Base-by-base conservation (phyloP, 179 eudicot species). In the Beta corolliflora region DNA sequence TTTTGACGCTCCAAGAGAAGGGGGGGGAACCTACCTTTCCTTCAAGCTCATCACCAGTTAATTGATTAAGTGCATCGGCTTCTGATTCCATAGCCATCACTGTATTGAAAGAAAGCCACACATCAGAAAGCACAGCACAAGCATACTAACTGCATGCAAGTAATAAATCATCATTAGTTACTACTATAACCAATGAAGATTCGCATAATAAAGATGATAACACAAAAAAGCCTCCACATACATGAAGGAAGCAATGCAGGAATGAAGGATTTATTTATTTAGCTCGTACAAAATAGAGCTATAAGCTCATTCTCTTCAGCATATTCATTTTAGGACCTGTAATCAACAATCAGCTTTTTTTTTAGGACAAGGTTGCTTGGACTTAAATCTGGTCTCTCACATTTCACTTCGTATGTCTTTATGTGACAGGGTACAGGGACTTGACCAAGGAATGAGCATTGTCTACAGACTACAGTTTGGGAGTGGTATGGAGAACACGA, bases 51-150 rank as follows among this genome's bases (percentile, higher is more conserved):
- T 94, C 99, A 82, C 86, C 82, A n/a, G 91, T 88, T 76, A 97
- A 86, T 84, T 93, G 95, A 88, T 87, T 88, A 67, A 94, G 93
- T 5, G 97, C 98, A 44, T 94, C 99, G 44, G 99, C 97, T 87
- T 92, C 94, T 73, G 97, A 91, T 84, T 97, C 99, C 99, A 97
- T 93, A 36, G 91, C 94, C 93, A 93, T 13, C 68, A 97, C 99
- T 97, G 85, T 58, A 79, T 58, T 46, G 65, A 67, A 44, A 64
- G 67, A 60, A 53, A 10, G 46, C 12, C 29, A 79, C 11, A 8
- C 60, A 59, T 71, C 67, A 63, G 59, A 58, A 31, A 71, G 44
- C 52, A 52, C 12, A 77, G 29, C 52, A 21, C 19, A 52, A 16
- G 71, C 77, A 81, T 48, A 58, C 7, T 10, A 65, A 36, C 48